Base-by-base conservation (phyloP, 805 yeast species). In the Ogataea naganishii region DNA sequence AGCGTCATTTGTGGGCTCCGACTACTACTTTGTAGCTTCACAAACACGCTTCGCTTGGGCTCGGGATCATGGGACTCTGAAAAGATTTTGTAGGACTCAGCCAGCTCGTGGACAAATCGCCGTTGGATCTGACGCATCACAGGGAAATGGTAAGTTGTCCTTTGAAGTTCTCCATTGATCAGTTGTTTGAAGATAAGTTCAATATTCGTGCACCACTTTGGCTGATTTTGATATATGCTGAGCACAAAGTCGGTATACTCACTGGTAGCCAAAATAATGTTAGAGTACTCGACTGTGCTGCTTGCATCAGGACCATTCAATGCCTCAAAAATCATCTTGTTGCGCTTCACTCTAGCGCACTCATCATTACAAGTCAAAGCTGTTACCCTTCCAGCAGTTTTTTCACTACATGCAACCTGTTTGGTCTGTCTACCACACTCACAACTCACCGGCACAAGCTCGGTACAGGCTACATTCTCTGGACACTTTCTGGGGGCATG, bases 1-100 rank as follows among this genome's bases (percentile, higher is more conserved):
- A 80, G 52, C 2, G 66, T 58, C 24, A 64, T 41, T 8, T 47
- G 41, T 0, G 85, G 83, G 3, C 58, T 33, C 7, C 37, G 43
- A 0, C 61, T 47, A 1, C 32, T 38, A 9, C 41, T 34, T 6
- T 49, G 46, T 26, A 62, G 51, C 29, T 60, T 55, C n/a, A 85
- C 63, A 39, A 70, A 75, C 1, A 85, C 89, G 8, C 80, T 71
- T 36, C 95, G 54, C 30, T 72, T 63, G 0, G 95, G 95, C 40
- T 84, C 95, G 3, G 70, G 72, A 51, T 83, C 95, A 37, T 82
- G 92, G 2, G 88, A 71, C 43, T 81, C 86, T 0, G 80, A 62
- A 41, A 69, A 75, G 9, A 84, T 43, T 9, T 66, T 60, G 48
- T 61, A 84, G 0, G 72, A 53, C 16, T 63, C 70, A 0, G 86